Evolutionary conservation across 495 filamentous ascomycete species (phyloP).

Genomic region (Podospora pseudopauciseta): DNA sequence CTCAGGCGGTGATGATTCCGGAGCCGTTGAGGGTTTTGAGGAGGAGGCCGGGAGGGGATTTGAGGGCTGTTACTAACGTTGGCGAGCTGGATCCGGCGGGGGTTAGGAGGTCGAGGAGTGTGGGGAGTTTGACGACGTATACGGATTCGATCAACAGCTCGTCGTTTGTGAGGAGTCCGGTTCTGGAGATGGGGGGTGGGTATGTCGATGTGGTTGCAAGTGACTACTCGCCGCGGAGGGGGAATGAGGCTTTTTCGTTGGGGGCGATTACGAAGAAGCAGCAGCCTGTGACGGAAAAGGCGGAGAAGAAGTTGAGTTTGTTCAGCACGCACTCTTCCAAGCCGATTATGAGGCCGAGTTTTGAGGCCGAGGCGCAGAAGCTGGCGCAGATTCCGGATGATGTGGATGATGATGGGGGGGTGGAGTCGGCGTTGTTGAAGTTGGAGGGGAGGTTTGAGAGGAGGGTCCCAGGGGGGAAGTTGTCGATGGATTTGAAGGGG

Average conservation of each 20-base stretch:
- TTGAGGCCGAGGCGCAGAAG: conserved; percentile 83
- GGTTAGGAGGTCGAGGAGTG: conserved; percentile 61
- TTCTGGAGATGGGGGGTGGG: conserved; percentile 35
- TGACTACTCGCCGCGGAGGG: conserved; percentile 38
- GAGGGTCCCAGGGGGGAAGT: conserved; percentile 40
- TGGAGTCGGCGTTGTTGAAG: conserved; percentile 87
- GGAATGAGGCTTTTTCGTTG: conserved; percentile 51
- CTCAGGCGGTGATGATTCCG: conserved; percentile 39
- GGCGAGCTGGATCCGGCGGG: conserved; percentile 58
- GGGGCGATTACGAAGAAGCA: conserved; percentile 53
- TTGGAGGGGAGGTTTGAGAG: conserved; percentile 79
- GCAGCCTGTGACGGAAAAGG: conserved; percentile 29
- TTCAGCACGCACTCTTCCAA: conserved; percentile 73
- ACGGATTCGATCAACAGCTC: conserved; percentile 67
- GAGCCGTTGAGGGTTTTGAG: conserved; percentile 64
- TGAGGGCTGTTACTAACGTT: conserved; percentile 73
- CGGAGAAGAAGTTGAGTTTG: conserved; percentile 47
- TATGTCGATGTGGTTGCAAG: conserved; percentile 44
- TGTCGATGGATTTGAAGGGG: conserved; percentile 38
- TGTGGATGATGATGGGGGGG: conserved; percentile 74
- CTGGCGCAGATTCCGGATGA: conserved; percentile 89
- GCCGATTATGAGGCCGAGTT: conserved; percentile 75
- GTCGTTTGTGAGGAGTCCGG: conserved; percentile 49
- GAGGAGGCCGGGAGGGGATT: conserved; percentile 82
- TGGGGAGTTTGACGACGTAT: conserved; percentile 65